phyloP scores from a whole-genome alignment of 2,329 filamentous ascomycete species.

The Mycosphaerella sp. region DNA sequence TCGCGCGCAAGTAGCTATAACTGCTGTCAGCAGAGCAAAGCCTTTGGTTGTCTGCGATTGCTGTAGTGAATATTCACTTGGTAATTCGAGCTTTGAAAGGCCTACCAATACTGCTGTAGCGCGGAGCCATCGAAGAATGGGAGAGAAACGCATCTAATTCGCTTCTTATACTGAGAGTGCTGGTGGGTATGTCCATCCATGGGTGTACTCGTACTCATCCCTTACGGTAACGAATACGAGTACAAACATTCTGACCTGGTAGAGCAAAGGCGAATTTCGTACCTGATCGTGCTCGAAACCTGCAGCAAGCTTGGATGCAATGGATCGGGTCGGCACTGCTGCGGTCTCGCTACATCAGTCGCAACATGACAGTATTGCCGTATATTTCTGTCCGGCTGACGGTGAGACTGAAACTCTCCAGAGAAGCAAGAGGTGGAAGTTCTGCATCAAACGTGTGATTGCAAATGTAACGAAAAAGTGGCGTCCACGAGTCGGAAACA shows the following conservation, averaged over 20 bases:
- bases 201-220: conserved; percentile 13
- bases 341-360: conserved; percentile 11
- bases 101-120: conserved; percentile 14
- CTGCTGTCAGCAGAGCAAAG: conserved; percentile 6
- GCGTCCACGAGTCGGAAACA: too few relatives aligned
- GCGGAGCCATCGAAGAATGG: conserved; percentile 16
- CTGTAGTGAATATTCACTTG: conserved; percentile 10
- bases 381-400: not conserved
- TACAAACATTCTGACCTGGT: conserved; percentile 10
- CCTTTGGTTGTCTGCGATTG: conserved; percentile 9
- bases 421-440: not conserved
- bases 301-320: conserved; percentile 16
- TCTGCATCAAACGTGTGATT: conserved; percentile 12
- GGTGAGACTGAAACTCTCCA: not conserved
- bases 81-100: conserved; percentile 2
- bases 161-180: conserved; percentile 4
- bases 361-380: not conserved
- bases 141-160: conserved; percentile 12
- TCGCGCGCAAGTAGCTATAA: too few relatives aligned
- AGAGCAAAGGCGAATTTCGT: conserved; percentile 12
- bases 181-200: conserved; percentile 9
- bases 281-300: conserved; percentile 9
- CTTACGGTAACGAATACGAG: conserved; percentile 15
- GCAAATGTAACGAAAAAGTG: conserved; percentile 10
- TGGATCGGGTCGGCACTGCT: conserved; percentile 13